These are phyloP conservation scores for Lachancea meyersii DNA, from an alignment of 805 yeast species.

Conservation along the genomic window DNA sequence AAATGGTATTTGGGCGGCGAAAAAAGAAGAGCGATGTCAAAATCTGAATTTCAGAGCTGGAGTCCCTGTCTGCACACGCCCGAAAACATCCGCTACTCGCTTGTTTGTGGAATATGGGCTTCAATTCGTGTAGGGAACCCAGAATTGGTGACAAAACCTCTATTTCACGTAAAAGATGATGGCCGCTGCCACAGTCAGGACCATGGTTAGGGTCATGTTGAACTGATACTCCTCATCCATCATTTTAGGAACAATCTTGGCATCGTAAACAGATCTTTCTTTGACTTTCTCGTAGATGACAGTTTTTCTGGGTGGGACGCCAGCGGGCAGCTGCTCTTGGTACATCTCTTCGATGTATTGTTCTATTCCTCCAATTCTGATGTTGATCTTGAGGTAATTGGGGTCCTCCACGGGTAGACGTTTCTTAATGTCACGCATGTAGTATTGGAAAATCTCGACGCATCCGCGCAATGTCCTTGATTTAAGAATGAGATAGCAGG, in stretches of 20 bases:
- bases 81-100: too few species aligned
- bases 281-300: slow-evolving; percentile 36
- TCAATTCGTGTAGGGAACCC: too few species aligned
- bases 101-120: too few species aligned
- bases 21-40: too few species aligned
- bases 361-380: slow-evolving; percentile 81
- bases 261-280: slow-evolving; percentile 40
- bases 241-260: slow-evolving; percentile 17
- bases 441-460: slow-evolving; percentile 67
- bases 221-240: slow-evolving; percentile 26
- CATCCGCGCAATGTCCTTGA: slow-evolving; percentile 73
- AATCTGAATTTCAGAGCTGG: too few species aligned
- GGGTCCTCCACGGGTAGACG: slow-evolving; percentile 79
- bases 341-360: slow-evolving; percentile 77
- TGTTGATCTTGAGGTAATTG: slow-evolving; percentile 75
- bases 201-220: slow-evolving; percentile 20
- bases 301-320: slow-evolving; percentile 40
- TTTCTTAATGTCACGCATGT: slow-evolving; percentile 69
- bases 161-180: slow-evolving; percentile 4
- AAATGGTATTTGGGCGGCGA: too few species aligned
- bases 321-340: slow-evolving; percentile 55
- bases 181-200: slow-evolving; percentile 19
- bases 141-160: neutral
- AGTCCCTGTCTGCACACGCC: too few species aligned
- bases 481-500: slow-evolving; percentile 67